Conservation (phyloP, 106 monocot genomes). For the Platanthera zijinensis region DNA sequence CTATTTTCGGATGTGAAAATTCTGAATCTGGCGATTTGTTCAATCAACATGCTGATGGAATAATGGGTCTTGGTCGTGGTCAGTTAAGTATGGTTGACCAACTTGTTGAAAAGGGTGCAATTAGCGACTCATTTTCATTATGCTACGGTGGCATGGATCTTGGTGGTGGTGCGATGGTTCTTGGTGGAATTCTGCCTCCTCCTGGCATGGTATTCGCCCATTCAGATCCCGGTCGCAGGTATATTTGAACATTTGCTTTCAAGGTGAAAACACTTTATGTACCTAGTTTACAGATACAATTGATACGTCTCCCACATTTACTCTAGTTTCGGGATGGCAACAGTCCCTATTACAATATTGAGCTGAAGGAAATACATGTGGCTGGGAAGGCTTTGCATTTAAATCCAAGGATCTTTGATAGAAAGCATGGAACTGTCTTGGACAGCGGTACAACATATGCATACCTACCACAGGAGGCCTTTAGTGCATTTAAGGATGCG, state of each 20-base stretch:
- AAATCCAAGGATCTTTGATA: constrained; percentile 56
- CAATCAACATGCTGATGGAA: constrained; percentile 94
- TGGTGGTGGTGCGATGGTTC: constrained; percentile 95
- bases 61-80: constrained; percentile 89
- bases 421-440: constrained; percentile 77
- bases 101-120: constrained; percentile 79
- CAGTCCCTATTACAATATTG: constrained; percentile 96
- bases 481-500: constrained; percentile 63
- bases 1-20: constrained; percentile 92
- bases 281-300: constrained; percentile 25
- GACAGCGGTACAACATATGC: constrained; percentile 99
- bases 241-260: constrained; percentile 17
- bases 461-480: constrained; percentile 82
- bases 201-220: constrained; percentile 59
- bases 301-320: constrained; percentile 62
- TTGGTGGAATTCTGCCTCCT: constrained; percentile 71
- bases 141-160: constrained; percentile 98
- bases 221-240: constrained; percentile 85
- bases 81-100: constrained; percentile 92
- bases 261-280: background rate
- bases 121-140: constrained; percentile 81
- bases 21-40: constrained; percentile 83
- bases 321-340: constrained; percentile 71
- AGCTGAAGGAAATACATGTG: constrained; percentile 81
- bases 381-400: constrained; percentile 57